These are phyloP conservation scores for Senna siamea DNA, from an alignment of 306 rosid genomes.

Conservation along the genomic window DNA sequence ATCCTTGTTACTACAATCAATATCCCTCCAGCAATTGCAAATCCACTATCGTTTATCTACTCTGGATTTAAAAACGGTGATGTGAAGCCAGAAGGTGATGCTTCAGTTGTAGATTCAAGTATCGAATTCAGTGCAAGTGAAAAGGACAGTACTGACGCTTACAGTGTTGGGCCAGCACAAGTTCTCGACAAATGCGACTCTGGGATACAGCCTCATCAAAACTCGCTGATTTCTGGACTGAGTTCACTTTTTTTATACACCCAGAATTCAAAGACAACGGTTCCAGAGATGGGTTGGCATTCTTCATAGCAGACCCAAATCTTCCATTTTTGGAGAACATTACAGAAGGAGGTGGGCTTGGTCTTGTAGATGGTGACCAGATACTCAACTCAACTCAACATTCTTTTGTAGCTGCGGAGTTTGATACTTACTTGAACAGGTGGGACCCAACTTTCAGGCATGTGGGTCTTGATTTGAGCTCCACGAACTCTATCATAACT, in stretches of 20 bases:
- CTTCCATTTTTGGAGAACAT: not conserved
- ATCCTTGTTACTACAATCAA: too few species aligned
- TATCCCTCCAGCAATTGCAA: too few species aligned
- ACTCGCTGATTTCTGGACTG: not conserved
- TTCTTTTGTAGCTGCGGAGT: constrained; percentile 42
- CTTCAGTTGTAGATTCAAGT: too few species aligned
- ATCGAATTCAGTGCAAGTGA: too few species aligned
- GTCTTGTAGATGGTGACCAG: constrained; percentile 2
- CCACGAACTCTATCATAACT: not conserved
- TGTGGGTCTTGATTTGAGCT: constrained; percentile 14
- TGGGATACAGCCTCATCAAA: not conserved
- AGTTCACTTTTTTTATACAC: not conserved
- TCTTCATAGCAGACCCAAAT: constrained; percentile 9
- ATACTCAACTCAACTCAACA: not conserved
- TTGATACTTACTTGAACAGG: constrained; percentile 27
- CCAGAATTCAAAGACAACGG: too few species aligned
- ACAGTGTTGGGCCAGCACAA: not conserved
- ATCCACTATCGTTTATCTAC: too few species aligned
- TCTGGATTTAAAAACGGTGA: too few species aligned
- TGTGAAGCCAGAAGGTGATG: too few species aligned
- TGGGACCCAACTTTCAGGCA: constrained; percentile 30
- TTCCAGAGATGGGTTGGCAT: not conserved
- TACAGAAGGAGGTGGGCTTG: not conserved
- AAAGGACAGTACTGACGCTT: too few species aligned
- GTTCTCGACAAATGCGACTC: not conserved